These are phyloP conservation scores for Oemleria cerasiformis DNA, from an alignment of 306 rosid species.

Conservation along the genomic window DNA sequence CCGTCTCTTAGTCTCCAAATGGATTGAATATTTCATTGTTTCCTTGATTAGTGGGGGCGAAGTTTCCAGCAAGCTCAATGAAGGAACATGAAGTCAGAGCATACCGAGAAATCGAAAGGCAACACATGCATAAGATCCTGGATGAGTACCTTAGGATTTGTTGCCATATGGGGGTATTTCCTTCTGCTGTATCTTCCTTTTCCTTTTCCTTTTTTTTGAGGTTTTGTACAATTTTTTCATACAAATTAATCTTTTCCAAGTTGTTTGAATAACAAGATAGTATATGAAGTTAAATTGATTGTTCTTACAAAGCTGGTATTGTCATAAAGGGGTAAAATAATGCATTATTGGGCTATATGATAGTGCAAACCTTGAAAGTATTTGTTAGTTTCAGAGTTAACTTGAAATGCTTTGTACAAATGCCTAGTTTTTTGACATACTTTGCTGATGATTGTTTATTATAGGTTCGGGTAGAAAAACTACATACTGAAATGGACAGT, in stretches of 20 bases:
- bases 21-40: constrained; percentile 13
- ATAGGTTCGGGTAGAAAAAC: constrained; percentile 54
- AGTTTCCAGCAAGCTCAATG: constrained; percentile 50
- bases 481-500: constrained; percentile 46
- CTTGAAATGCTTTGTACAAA: constrained; percentile 7
- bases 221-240: not conserved
- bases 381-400: not conserved
- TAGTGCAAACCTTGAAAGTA: not conserved
- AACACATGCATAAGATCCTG: constrained; percentile 53
- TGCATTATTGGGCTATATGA: not conserved
- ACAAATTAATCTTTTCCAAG: not conserved
- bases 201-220: not conserved
- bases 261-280: not conserved
- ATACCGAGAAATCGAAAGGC: constrained; percentile 52
- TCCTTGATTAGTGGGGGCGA: constrained; percentile 60
- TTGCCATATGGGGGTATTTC: constrained; percentile 66
- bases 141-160: constrained; percentile 54
- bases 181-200: constrained; percentile 2
- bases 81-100: constrained; percentile 57
- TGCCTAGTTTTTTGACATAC: not conserved
- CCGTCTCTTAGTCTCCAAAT: constrained; percentile 6
- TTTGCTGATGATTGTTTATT: constrained; percentile 1
- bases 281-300: not conserved
- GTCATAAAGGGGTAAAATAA: not conserved
- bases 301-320: not conserved